Evolutionary conservation across 2,329 filamentous ascomycete genomes (phyloP), one percentile per base, ranked within the genome.

Genomic region (Pseudogymnoascus sp.): DNA sequence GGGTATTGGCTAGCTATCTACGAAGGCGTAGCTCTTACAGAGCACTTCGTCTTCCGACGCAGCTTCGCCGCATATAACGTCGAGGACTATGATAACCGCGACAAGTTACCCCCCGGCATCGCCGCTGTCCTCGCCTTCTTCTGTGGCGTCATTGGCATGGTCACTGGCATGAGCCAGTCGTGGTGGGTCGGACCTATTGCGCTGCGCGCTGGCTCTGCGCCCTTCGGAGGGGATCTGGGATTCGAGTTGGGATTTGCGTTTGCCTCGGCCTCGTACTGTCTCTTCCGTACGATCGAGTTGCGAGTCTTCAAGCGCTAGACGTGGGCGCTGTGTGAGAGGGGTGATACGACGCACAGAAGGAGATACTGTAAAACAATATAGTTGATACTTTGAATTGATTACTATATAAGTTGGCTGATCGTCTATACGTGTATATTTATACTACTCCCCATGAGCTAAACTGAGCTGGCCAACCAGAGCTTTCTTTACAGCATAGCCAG

Each of bases 1-100:
- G 84, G 83, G 1, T 92, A 91, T 78, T 92, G 89, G 88, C 80
- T 91, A 1, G 85, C 87, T 60, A 89, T 91, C 69, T 92, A 91
- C 76, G 83, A 85, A 67, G 87, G 83, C 57, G 83, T 91, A 67
- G 79, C 83, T 0, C 73, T 90, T 16, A 77, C 80, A 1, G 88
- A 91, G 63, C 88, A 91, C 75, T 83, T 90, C 70, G 70, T 89
- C 71, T 90, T 88, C 79, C 84, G 83, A 70, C 80, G 83, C 23
- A 84, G 85, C 2, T 83, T 88, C 68, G 63, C 67, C 1, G 85
- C 84, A 7, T 91, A 90, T 73, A 72, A 76, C n/a, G 76, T 81
- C 0, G 80, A 83, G 45, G 73, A 81, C 67, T 90, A 88, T 73
- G 81, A 86, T 67, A 77, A 83, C 63, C 80, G 81, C 0, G 71